phyloP scores from a whole-genome alignment of 139 green algal species.

The Coelastrella sp. region DNA sequence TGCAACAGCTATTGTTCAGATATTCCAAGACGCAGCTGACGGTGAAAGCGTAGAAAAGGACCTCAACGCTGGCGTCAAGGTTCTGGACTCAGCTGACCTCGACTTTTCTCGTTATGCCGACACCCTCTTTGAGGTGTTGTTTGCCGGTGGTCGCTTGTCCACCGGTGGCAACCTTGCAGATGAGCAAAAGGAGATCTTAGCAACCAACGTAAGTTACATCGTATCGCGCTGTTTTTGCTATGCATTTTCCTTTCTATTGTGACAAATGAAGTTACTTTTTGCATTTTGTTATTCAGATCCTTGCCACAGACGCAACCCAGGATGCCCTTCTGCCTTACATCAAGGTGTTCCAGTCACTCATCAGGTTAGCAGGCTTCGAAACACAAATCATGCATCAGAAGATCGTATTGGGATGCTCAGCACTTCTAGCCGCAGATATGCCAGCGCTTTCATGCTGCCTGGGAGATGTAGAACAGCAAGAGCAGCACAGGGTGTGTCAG shows the following conservation, averaged over 20 bases:
- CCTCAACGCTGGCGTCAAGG: conserved; percentile 84
- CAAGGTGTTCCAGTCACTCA: conserved; percentile 88
- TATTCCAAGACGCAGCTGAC: conserved; percentile 75
- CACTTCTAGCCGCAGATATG: too few species aligned
- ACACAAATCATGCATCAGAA: too few species aligned
- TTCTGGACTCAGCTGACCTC: conserved; percentile 85
- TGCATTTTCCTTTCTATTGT: neutral
- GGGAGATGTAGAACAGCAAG: too few species aligned
- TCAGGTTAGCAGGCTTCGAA: conserved; percentile 73
- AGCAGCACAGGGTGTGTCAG: too few species aligned
- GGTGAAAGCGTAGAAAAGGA: conserved; percentile 74
- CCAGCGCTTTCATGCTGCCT: too few species aligned
- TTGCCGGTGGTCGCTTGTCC: conserved; percentile 85
- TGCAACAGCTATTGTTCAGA: conserved; percentile 87
- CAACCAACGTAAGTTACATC: conserved; percentile 68
- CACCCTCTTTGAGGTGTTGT: conserved; percentile 96
- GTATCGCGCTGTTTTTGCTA: neutral
- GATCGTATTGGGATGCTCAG: too few species aligned
- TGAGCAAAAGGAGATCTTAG: conserved; percentile 73
- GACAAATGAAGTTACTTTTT: neutral
- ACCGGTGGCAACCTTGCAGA: conserved; percentile 76
- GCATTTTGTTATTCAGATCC: neutral
- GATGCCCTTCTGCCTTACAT: conserved; percentile 87
- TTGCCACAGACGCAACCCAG: conserved; percentile 48
- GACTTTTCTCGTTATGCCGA: conserved; percentile 97